Evolutionary conservation across 2,329 filamentous ascomycete species (phyloP).

Genomic region (Ascosphaera apis): DNA sequence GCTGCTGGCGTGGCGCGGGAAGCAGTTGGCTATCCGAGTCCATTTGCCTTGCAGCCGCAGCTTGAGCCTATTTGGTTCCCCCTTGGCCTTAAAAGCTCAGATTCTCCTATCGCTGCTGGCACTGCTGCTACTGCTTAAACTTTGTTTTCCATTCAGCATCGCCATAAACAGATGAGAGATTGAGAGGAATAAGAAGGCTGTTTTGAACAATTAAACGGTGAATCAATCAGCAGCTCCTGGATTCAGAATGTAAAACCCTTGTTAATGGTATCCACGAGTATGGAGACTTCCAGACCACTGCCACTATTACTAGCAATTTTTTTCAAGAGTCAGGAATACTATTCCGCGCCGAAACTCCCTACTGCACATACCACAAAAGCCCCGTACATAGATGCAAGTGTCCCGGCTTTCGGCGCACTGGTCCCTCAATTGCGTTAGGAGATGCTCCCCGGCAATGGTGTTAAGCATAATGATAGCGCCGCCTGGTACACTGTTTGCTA

Average conservation of each 20-base stretch:
- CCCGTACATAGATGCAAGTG: not conserved
- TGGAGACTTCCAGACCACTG: not conserved
- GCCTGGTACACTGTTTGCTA: too few relatives aligned
- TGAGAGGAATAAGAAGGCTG: not conserved
- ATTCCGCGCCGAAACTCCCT: not conserved
- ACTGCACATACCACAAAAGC: not conserved
- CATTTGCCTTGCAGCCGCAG: not conserved
- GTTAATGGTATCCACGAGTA: not conserved
- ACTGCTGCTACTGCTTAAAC: not conserved
- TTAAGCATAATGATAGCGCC: too few relatives aligned
- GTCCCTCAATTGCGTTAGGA: not conserved
- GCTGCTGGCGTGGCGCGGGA: not conserved
- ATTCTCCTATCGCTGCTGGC: not conserved
- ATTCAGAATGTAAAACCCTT: not conserved
- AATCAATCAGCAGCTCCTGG: not conserved
- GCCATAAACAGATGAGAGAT: not conserved
- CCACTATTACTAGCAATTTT: not conserved
- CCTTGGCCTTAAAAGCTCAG: not conserved
- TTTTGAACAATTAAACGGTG: not conserved
- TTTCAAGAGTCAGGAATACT: not conserved
- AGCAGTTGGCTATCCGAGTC: not conserved
- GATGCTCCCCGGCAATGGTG: not conserved
- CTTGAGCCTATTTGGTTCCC: not conserved
- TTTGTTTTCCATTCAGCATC: not conserved
- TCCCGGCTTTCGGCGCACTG: not conserved